Evolutionary conservation across 2,329 filamentous ascomycete species (phyloP), one percentile per base, ranked within the genome.

Genomic region (Fusarium ramigenum): DNA sequence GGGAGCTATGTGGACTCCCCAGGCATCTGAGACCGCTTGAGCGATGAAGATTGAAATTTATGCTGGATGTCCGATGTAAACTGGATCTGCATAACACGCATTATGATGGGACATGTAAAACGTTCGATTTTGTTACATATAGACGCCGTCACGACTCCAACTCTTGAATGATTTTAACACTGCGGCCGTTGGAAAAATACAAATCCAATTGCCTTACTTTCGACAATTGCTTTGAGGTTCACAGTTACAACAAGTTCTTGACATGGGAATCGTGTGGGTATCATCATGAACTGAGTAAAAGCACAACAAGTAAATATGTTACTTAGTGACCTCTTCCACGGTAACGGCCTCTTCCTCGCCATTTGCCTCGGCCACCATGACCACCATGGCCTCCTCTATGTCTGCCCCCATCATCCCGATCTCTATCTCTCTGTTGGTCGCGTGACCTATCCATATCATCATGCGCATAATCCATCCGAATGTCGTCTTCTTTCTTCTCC

Each of bases 401-500:
- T 47, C 81, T 77, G 7, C 80, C 72, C n/a, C 72, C 79, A 19
- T 81, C 81, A 39, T 74, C 72, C 19, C 72, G 57, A 28, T 74
- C 72, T 37, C 70, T 62, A 9, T 78, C 80, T 72, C 70, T 83
- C 77, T 73, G 80, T 50, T 79, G 78, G 23, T 84, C 82, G 42
- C 81, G 77, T 40, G 77, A 70, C 30, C 78, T 76, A 25, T 84
- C 82, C 46, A 81, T 78, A 23, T 83, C 83, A 23, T 83, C 83
- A 10, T 85, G 75, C 43, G 70, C 58, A 61, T 74, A 66, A 30
- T 80, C 84, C 74, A 72, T 81, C 75, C 70, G 76, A 9, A 69
- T 43, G 25, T 82, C 82, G 28, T 85, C 89, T 16, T 85, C 89
- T 74, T 90, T 89, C 80, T 92, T 88, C 77, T 90, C 89, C 59